phyloP scores from a whole-genome alignment of 1,139 yeast species.

The Scheffersomyces insectosa region DNA sequence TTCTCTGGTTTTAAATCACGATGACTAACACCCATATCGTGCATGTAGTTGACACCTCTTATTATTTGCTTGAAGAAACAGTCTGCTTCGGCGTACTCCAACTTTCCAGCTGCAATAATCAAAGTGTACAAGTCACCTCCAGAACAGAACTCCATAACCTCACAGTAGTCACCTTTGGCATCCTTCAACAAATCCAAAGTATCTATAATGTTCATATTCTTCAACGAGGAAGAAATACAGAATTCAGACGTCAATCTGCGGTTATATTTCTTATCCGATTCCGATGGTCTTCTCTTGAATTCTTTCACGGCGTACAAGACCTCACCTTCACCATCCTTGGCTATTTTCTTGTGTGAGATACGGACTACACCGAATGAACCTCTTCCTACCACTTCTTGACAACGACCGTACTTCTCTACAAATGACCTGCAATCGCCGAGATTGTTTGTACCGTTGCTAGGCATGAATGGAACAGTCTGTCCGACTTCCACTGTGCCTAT shows the following conservation, averaged over 20 bases:
- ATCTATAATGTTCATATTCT: constrained; percentile 63
- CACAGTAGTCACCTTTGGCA: constrained; percentile 90
- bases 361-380: constrained; percentile 53
- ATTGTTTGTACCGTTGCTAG: not conserved
- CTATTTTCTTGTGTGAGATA: constrained; percentile 40
- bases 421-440: constrained; percentile 39
- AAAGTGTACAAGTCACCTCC: constrained; percentile 93
- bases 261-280: constrained; percentile 46
- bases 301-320: constrained; percentile 50
- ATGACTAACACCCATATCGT: constrained; percentile 95
- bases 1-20: constrained; percentile 96
- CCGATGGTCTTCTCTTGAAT: constrained; percentile 42
- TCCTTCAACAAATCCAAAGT: constrained; percentile 87
- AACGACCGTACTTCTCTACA: constrained; percentile 51
- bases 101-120: constrained; percentile 78
- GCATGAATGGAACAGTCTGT: constrained; percentile 1
- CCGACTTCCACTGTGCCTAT: constrained; percentile 2
- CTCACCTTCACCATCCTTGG: constrained; percentile 18
- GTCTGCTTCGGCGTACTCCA: constrained; percentile 88
- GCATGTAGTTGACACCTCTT: constrained; percentile 93
- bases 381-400: constrained; percentile 51
- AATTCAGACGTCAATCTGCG: constrained; percentile 48
- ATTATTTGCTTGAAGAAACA: constrained; percentile 92
- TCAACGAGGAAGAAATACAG: constrained; percentile 50
- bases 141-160: constrained; percentile 94